Percentiles rank a stretch among this genome's conserved stretches.
phyloP scores from a whole-genome alignment of 2,329 filamentous ascomycete species.

The Fusarium concolor region DNA sequence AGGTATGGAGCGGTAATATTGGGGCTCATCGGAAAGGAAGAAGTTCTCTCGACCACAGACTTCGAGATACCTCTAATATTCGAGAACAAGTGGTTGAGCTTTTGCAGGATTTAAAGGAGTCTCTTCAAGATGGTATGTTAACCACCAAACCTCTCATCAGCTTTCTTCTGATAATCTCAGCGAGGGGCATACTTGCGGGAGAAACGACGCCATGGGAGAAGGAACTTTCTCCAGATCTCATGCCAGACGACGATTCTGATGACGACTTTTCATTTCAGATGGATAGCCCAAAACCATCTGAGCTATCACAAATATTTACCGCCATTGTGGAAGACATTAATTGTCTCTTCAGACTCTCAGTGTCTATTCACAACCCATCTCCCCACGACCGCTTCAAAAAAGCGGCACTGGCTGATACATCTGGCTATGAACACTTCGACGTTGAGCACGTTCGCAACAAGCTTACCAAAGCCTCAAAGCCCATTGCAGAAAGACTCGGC shows the following conservation, averaged over 20 bases:
- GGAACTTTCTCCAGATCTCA: accelerated
- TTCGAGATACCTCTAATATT: slow-evolving; percentile 24
- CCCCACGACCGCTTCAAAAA: slow-evolving; percentile 17
- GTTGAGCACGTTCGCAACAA: background rate
- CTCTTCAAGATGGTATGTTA: background rate
- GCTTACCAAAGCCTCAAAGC: accelerated
- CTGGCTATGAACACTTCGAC: slow-evolving; percentile 4
- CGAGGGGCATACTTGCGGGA: background rate
- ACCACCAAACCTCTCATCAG: accelerated
- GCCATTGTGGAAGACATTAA: background rate
- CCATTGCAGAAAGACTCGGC: background rate
- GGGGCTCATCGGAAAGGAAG: slow-evolving; percentile 2
- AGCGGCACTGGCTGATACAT: accelerated
- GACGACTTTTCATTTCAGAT: accelerated
- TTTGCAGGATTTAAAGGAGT: background rate
- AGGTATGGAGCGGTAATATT: slow-evolving; percentile 22
- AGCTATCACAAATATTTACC: background rate
- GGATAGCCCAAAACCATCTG: accelerated
- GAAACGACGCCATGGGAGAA: background rate
- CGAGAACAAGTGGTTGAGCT: background rate
- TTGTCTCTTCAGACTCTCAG: background rate
- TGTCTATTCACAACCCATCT: slow-evolving; percentile 13
- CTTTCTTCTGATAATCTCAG: background rate
- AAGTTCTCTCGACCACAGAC: slow-evolving; percentile 7
- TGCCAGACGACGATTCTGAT: accelerated